These are phyloP conservation scores for Phytophthora kernoviae DNA, from an alignment of 352 stramenopile species.

Conservation along the genomic window DNA sequence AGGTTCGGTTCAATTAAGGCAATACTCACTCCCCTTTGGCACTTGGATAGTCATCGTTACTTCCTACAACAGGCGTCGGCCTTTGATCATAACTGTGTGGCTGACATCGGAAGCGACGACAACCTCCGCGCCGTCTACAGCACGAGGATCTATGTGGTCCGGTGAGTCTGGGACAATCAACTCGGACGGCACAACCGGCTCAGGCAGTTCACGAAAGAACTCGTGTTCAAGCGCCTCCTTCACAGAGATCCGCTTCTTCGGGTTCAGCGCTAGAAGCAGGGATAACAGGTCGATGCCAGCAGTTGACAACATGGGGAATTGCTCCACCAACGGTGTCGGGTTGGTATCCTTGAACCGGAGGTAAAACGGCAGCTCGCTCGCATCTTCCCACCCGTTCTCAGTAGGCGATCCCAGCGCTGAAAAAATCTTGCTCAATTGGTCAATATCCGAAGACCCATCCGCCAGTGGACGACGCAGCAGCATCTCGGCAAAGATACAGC, in stretches of 20 bases:
- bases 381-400: slow-evolving; percentile 69
- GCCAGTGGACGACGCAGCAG: slow-evolving; percentile 63
- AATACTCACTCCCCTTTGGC: slow-evolving; percentile 4
- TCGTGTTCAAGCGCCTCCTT: slow-evolving; percentile 56
- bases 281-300: slow-evolving; percentile 57
- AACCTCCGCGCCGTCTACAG: slow-evolving; percentile 20
- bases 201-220: slow-evolving; percentile 67
- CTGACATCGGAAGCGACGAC: slow-evolving; percentile 20
- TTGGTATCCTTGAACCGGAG: slow-evolving; percentile 77
- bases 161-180: slow-evolving; percentile 39
- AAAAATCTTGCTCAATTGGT: slow-evolving; percentile 82
- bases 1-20: slow-evolving; percentile 31
- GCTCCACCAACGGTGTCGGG: slow-evolving; percentile 52
- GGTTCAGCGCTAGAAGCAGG: slow-evolving; percentile 60
- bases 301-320: slow-evolving; percentile 63
- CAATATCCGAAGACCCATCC: slow-evolving; percentile 77
- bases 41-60: not conserved
- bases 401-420: slow-evolving; percentile 56
- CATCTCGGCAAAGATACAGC: slow-evolving; percentile 85
- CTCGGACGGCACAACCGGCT: slow-evolving; percentile 21
- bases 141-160: slow-evolving; percentile 22
- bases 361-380: slow-evolving; percentile 66
- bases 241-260: slow-evolving; percentile 62
- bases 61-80: slow-evolving; percentile 51
- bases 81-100: slow-evolving; percentile 55